Conservation (phyloP, 225 moss, liverwort and hornwort genomes). For the Sphagnum contortum region DNA sequence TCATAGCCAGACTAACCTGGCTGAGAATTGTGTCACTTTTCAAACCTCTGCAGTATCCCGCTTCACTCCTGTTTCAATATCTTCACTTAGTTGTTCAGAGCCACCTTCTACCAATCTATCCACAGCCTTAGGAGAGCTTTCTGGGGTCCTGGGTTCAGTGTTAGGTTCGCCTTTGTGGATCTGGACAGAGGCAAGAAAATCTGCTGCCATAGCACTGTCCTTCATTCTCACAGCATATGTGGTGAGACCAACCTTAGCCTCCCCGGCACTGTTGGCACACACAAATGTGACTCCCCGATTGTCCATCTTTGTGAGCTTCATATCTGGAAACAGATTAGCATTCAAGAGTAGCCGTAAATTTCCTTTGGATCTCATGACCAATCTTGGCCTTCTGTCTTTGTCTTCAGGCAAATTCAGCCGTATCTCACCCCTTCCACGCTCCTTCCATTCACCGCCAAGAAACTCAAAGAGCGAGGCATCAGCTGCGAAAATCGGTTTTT, state of each 20-base stretch:
- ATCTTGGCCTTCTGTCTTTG: constrained; percentile 53
- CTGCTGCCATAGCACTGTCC: constrained; percentile 53
- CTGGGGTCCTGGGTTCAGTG: constrained; percentile 55
- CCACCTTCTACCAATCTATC: constrained; percentile 23
- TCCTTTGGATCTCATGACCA: constrained; percentile 88
- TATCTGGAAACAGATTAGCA: constrained; percentile 78
- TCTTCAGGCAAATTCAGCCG: constrained; percentile 73
- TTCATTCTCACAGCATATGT: constrained; percentile 76
- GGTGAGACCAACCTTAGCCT: constrained; percentile 55
- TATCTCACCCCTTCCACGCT: constrained; percentile 89
- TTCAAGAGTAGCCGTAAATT: constrained; percentile 76
- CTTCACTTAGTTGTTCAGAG: background rate
- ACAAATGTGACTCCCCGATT: constrained; percentile 77
- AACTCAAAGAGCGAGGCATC: constrained; percentile 82
- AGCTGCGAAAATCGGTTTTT: constrained; percentile 72
- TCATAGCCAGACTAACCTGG: no score
- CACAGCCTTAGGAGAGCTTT: constrained; percentile 57
- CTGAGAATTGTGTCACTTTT: background rate
- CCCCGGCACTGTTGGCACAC: constrained; percentile 72
- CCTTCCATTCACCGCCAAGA: constrained; percentile 76
- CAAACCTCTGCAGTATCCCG: constrained; percentile 1
- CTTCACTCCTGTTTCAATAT: constrained; percentile 14
- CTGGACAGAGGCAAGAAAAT: constrained; percentile 59
- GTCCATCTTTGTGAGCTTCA: constrained; percentile 94
- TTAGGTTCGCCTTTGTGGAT: constrained; percentile 48